Evolutionary conservation across 164 flowering plant species (phyloP).

Genomic region (Annona cherimola): DNA sequence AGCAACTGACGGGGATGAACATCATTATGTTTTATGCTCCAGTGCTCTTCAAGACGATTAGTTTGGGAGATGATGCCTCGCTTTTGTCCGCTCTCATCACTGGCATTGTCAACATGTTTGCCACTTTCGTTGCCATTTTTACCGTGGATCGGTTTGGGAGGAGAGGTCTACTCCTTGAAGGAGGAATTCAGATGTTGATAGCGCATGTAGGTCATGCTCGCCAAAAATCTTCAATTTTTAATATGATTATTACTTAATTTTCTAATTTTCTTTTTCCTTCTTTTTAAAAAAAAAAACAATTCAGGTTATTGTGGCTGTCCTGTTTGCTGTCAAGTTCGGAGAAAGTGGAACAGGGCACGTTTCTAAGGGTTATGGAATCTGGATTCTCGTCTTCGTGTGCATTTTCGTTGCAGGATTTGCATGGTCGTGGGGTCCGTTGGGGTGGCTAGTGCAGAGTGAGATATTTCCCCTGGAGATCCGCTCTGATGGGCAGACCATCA

Average conservation of each 20-base stretch:
- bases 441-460: conserved; percentile 62
- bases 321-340: no score
- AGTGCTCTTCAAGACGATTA: conserved; percentile 20
- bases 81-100: conserved; percentile 23
- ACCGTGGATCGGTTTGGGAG: conserved; percentile 14
- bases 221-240: no score
- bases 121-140: conserved; percentile 14
- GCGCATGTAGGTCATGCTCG: not conserved
- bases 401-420: conserved; percentile 43
- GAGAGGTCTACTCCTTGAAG: conserved; percentile 15
- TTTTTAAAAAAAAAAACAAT: conserved; percentile 9
- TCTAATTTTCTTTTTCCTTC: no score
- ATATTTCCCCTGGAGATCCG: conserved; percentile 59
- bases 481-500: conserved; percentile 52
- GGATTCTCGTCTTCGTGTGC: conserved; percentile 44
- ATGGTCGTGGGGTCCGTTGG: conserved; percentile 75
- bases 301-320: conserved; percentile 18
- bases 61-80: conserved; percentile 15
- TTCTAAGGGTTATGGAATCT: no score
- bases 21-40: conserved; percentile 24
- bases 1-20: conserved; percentile 21
- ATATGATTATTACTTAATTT: no score
- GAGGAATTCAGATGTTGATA: conserved; percentile 17
- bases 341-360: conserved; percentile 12
- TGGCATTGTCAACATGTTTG: conserved; percentile 15